Conservation (phyloP, 2,329 filamentous ascomycete genomes). For the Fusarium foetens region DNA sequence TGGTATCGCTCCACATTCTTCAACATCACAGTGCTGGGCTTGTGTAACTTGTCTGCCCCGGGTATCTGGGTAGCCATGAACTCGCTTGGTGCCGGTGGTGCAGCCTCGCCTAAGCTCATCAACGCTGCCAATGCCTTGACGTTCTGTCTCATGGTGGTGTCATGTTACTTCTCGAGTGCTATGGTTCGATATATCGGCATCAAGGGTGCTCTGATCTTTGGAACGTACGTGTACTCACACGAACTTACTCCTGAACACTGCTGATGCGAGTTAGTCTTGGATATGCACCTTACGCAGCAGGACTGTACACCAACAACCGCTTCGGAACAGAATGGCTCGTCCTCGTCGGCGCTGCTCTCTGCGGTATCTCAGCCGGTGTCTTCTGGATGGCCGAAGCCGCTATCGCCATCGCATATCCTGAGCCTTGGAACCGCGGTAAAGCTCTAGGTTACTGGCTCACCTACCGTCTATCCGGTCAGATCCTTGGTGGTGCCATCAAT, state of each 20-base stretch:
- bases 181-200: constrained; percentile 76
- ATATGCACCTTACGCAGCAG: constrained; percentile 77
- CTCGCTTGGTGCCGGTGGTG: constrained; percentile 75
- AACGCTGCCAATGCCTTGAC: constrained; percentile 77
- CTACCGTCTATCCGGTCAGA: constrained; percentile 69
- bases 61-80: constrained; percentile 82
- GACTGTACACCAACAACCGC: constrained; percentile 77
- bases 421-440: constrained; percentile 72
- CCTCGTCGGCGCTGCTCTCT: constrained; percentile 73
- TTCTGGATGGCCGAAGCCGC: constrained; percentile 83
- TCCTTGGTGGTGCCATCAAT: constrained; percentile 78
- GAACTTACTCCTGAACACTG: accelerated
- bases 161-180: constrained; percentile 72
- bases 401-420: constrained; percentile 77
- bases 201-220: constrained; percentile 75
- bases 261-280: constrained; percentile 58
- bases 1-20: constrained; percentile 79
- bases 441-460: constrained; percentile 76
- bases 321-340: constrained; percentile 76
- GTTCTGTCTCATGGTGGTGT: constrained; percentile 78
- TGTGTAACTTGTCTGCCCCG: constrained; percentile 76
- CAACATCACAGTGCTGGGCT: constrained; percentile 76
- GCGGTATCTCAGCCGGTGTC: constrained; percentile 75
- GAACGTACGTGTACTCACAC: constrained; percentile 60
- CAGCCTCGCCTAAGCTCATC: constrained; percentile 71